These are phyloP conservation scores for Fusarium sublunatum DNA, from an alignment of 2,329 filamentous ascomycete species.

Conservation along the genomic window DNA sequence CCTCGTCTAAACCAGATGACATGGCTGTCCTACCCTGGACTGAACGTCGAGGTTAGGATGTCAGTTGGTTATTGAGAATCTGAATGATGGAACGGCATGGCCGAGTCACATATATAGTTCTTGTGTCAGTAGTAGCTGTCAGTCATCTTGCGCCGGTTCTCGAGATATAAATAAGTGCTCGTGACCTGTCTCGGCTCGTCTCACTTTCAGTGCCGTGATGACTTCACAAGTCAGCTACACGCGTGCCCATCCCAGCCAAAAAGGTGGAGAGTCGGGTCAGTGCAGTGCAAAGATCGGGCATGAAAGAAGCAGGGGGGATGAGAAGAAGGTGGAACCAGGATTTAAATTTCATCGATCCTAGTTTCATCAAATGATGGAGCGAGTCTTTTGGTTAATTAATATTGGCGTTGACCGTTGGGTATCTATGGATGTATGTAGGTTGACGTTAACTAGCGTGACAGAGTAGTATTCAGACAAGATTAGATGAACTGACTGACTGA, in stretches of 20 bases:
- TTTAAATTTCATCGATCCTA: slow-evolving; percentile 11
- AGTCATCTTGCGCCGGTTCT: neutral
- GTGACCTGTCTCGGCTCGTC: slow-evolving; percentile 4
- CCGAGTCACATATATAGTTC: neutral
- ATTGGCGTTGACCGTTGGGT: neutral
- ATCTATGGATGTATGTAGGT: no score
- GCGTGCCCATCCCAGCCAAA: slow-evolving; percentile 1
- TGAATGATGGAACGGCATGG: neutral
- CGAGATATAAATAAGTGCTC: neutral
- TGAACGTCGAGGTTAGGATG: neutral
- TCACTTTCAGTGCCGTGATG: slow-evolving; percentile 9
- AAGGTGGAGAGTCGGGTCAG: slow-evolving; percentile 13
- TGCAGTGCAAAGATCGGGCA: slow-evolving; percentile 10
- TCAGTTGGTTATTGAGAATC: neutral
- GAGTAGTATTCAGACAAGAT: no score
- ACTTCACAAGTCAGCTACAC: slow-evolving; percentile 9
- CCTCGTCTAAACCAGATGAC: neutral
- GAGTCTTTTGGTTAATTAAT: neutral
- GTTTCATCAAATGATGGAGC: slow-evolving; percentile 1
- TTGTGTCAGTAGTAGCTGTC: slow-evolving; percentile 1
- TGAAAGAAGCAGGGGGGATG: neutral
- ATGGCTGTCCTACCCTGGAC: slow-evolving; percentile 5
- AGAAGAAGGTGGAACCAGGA: slow-evolving; percentile 9
- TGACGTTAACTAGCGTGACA: no score
- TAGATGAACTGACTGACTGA: no score